A percentile compares a stretch with the other conserved stretches of the same genome.
Evolutionary conservation across 2,329 filamentous ascomycete genomes (phyloP).

Genomic region (Sporothrix inflata): DNA sequence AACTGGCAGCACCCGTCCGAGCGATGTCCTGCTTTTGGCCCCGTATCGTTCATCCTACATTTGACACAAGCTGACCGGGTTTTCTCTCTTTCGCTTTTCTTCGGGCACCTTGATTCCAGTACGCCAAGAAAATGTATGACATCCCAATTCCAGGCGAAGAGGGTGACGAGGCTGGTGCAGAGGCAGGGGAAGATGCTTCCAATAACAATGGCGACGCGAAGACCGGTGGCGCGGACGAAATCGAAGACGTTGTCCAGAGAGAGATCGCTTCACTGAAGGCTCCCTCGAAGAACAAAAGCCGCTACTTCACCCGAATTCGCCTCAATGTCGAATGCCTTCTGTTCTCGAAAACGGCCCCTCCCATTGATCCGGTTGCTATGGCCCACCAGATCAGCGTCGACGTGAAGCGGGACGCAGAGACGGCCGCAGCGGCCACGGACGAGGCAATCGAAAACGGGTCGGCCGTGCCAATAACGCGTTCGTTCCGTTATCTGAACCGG

Average conservation of each 20-base stretch:
- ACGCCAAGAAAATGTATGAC: constrained; percentile 65
- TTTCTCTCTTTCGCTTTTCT: not conserved
- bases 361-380: constrained; percentile 60
- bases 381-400: constrained; percentile 60
- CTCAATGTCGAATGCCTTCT: constrained; percentile 65
- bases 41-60: not conserved
- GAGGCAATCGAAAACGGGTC: constrained; percentile 6
- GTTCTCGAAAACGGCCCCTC: constrained; percentile 61
- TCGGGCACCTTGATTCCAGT: constrained; percentile 43
- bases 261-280: constrained; percentile 68
- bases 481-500: constrained; percentile 59
- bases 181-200: not conserved
- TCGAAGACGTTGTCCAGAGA: constrained; percentile 71
- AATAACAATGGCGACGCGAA: not conserved
- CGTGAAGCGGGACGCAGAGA: constrained; percentile 49
- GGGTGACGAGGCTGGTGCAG: not conserved
- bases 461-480: not conserved
- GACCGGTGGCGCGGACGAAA: constrained; percentile 58
- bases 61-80: not conserved
- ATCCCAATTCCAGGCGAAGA: constrained; percentile 47
- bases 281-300: constrained; percentile 44
- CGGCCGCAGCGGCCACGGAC: constrained; percentile 48
- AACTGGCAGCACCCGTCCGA: not conserved
- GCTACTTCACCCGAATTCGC: constrained; percentile 57
- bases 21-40: too few relatives aligned